A percentile compares a stretch with the other conserved stretches of the same genome.
phyloP scores from a whole-genome alignment of 768 basidiomycete genomes.

The Leucocoprinus sp. region DNA sequence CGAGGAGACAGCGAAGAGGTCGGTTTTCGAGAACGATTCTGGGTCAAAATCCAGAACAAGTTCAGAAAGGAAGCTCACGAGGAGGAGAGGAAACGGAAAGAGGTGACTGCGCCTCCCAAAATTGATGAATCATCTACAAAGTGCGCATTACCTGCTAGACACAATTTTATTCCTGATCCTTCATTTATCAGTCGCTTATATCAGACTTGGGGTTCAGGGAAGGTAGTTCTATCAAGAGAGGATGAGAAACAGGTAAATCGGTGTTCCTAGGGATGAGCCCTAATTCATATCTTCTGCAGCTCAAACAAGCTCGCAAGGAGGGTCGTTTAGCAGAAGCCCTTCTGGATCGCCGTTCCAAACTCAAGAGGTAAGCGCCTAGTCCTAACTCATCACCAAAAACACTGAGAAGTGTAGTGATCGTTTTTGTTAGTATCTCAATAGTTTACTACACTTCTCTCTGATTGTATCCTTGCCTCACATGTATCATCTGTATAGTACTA shows the following conservation, averaged over 20 bases:
- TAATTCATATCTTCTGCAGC: constrained; percentile 27
- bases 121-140: constrained; percentile 73
- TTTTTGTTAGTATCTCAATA: constrained; percentile 41
- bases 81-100: constrained; percentile 68
- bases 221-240: constrained; percentile 55
- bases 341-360: constrained; percentile 75
- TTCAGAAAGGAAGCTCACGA: constrained; percentile 80
- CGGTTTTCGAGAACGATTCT: constrained; percentile 81
- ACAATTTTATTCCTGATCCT: not conserved
- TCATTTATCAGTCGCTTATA: constrained; percentile 46
- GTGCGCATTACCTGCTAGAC: constrained; percentile 33
- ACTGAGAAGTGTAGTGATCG: constrained; percentile 30
- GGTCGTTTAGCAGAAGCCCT: constrained; percentile 76
- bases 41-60: constrained; percentile 84
- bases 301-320: constrained; percentile 73
- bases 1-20: constrained; percentile 82
- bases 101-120: constrained; percentile 37
- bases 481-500: no score
- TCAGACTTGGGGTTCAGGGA: constrained; percentile 82
- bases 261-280: constrained; percentile 3
- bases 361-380: constrained; percentile 63
- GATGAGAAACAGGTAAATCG: constrained; percentile 65
- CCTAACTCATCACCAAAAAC: not conserved
- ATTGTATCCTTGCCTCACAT: no score
- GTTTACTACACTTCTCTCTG: no score